A percentile compares a stretch with the other conserved stretches of the same genome.
Conservation (phyloP, 495 filamentous ascomycete species). For the Neurospora sp. region DNA sequence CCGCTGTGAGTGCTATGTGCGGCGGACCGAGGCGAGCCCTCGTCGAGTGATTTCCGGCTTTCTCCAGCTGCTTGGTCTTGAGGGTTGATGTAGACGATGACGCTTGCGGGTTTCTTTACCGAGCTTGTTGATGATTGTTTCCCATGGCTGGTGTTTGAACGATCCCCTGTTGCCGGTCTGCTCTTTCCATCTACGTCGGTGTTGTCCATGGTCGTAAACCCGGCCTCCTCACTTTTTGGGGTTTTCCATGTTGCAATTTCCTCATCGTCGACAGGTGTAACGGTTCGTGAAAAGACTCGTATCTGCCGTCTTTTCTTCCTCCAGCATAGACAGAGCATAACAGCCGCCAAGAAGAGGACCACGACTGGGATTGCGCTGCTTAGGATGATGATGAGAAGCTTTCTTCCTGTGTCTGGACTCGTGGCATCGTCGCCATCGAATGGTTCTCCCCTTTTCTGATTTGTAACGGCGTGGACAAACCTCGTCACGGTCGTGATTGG, state of each 20-base stretch:
- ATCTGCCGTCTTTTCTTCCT: slow-evolving; percentile 22
- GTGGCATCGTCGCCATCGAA: background rate
- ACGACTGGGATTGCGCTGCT: slow-evolving; percentile 31
- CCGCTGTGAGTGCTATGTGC: slow-evolving; percentile 5
- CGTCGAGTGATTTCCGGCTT: slow-evolving; percentile 25
- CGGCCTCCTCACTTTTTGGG: slow-evolving; percentile 15
- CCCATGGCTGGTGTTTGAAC: slow-evolving; percentile 19
- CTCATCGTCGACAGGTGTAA: slow-evolving; percentile 42
- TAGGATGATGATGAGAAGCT: slow-evolving; percentile 26
- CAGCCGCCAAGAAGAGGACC: slow-evolving; percentile 24
- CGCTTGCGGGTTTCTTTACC: slow-evolving; percentile 26
- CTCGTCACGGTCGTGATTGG: background rate
- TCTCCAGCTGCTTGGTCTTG: background rate
- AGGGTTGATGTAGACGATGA: slow-evolving; percentile 34
- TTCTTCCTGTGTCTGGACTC: background rate
- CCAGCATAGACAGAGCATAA: slow-evolving; percentile 19
- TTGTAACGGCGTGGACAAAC: background rate
- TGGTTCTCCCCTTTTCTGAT: background rate
- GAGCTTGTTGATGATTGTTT: slow-evolving; percentile 30
- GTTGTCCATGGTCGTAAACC: slow-evolving; percentile 3
- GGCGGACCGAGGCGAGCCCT: slow-evolving; percentile 24
- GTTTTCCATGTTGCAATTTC: slow-evolving; percentile 43
- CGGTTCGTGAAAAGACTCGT: slow-evolving; percentile 30
- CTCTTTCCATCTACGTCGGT: slow-evolving; percentile 13
- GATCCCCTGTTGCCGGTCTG: slow-evolving; percentile 7